phyloP scores from a whole-genome alignment of 2,329 filamentous ascomycete species.

The Penicillium sp. region DNA sequence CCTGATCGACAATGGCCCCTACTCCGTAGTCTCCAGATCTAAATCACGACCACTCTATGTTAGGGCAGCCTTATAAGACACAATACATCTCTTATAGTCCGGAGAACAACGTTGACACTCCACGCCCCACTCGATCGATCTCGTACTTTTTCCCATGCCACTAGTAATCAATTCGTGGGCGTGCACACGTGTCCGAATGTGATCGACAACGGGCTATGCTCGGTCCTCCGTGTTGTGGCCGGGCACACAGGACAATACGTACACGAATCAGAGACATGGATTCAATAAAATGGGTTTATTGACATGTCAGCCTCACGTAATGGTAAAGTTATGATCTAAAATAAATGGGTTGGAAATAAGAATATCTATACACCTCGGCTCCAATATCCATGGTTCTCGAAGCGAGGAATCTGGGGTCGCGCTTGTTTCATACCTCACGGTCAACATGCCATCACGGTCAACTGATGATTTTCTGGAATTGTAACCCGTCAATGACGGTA shows the following conservation, averaged over 20 bases:
- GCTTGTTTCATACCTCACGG: background rate
- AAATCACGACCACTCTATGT: background rate
- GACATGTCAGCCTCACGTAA: background rate
- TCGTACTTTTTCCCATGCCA: slow-evolving; percentile 1
- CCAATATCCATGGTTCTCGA: background rate
- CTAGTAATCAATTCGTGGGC: background rate
- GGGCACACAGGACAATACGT: background rate
- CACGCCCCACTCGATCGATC: slow-evolving; percentile 5
- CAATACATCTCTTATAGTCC: background rate
- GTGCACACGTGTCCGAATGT: background rate
- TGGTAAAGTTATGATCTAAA: no score
- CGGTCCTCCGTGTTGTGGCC: background rate
- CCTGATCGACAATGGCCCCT: background rate
- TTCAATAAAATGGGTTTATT: background rate
- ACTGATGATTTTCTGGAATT: background rate
- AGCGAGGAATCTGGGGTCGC: background rate
- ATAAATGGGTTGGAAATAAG: background rate
- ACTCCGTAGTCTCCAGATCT: background rate
- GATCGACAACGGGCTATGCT: background rate
- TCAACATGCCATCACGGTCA: background rate
- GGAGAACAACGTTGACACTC: slow-evolving; percentile 1
- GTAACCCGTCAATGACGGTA: background rate
- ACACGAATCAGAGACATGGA: background rate
- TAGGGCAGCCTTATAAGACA: background rate
- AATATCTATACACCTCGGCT: background rate